phyloP scores from a whole-genome alignment of 768 basidiomycete species.

The Pulveroboletus sp. region DNA sequence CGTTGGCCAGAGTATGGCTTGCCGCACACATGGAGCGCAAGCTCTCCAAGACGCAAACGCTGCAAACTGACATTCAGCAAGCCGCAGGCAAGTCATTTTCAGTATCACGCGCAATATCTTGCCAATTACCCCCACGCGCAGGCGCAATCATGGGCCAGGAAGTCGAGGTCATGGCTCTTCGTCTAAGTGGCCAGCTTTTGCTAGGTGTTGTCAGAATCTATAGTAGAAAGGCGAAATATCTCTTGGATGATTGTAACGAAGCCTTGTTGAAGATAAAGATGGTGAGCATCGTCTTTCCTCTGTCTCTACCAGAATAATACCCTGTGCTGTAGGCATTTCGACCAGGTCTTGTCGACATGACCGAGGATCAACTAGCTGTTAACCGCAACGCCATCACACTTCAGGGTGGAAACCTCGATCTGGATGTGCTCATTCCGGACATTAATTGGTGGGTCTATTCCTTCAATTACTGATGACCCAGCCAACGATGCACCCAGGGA shows the following conservation, averaged over 20 bases:
- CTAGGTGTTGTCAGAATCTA: slow-evolving; percentile 98
- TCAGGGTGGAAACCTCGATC: slow-evolving; percentile 68
- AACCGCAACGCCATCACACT: slow-evolving; percentile 87
- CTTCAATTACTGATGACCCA: background rate
- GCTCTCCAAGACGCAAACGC: slow-evolving; percentile 90
- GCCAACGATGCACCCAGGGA: slow-evolving; percentile 49
- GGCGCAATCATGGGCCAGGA: slow-evolving; percentile 95
- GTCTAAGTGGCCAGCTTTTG: slow-evolving; percentile 93
- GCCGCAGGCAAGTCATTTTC: slow-evolving; percentile 59
- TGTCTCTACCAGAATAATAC: background rate
- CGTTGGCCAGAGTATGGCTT: slow-evolving; percentile 96
- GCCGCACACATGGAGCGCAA: slow-evolving; percentile 99
- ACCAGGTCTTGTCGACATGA: slow-evolving; percentile 92
- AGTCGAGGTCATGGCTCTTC: slow-evolving; percentile 87
- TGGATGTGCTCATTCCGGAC: slow-evolving; percentile 76
- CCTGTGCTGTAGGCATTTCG: slow-evolving; percentile 69
- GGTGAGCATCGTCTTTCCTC: slow-evolving; percentile 39
- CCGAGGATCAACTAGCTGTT: slow-evolving; percentile 87
- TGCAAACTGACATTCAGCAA: slow-evolving; percentile 93
- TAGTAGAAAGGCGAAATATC: slow-evolving; percentile 95
- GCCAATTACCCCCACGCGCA: slow-evolving; percentile 20
- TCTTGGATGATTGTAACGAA: slow-evolving; percentile 97
- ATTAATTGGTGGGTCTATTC: slow-evolving; percentile 60
- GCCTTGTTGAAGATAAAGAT: slow-evolving; percentile 93
- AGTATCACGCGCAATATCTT: background rate